phyloP scores from a whole-genome alignment of 352 stramenopile genomes.

The Globisporangium yorkense region DNA sequence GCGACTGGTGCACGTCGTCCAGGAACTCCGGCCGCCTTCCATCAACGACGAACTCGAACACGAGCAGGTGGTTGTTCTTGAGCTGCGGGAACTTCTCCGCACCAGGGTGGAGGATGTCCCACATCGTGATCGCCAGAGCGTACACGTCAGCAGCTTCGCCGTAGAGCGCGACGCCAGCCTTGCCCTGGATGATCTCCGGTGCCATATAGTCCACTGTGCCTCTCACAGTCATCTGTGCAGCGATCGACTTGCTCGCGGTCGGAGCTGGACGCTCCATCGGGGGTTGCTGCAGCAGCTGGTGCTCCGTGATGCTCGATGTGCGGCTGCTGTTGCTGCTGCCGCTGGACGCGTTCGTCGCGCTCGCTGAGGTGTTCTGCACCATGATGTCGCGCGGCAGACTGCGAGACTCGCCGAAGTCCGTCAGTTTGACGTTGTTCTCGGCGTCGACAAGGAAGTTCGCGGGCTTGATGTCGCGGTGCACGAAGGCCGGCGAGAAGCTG shows the following conservation, averaged over 20 bases:
- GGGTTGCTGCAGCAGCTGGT: neutral
- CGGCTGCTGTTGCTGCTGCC: neutral
- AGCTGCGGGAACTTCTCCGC: constrained; percentile 35
- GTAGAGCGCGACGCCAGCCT: constrained; percentile 40
- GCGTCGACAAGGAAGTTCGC: constrained; percentile 22
- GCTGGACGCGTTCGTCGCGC: neutral
- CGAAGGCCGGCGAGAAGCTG: constrained; percentile 63
- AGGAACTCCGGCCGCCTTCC: constrained; percentile 25
- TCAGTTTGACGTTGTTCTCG: constrained; percentile 52
- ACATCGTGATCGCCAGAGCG: constrained; percentile 69
- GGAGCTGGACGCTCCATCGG: constrained; percentile 1
- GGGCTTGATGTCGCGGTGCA: constrained; percentile 64
- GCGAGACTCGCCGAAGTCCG: constrained; percentile 67
- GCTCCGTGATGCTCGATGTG: constrained; percentile 4
- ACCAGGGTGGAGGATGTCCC: constrained; percentile 59
- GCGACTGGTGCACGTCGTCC: neutral
- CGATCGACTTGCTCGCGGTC: neutral
- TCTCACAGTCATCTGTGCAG: constrained; percentile 44
- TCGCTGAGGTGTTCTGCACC: neutral
- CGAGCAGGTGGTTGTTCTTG: constrained; percentile 28
- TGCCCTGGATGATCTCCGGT: constrained; percentile 73
- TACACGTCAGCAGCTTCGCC: constrained; percentile 70
- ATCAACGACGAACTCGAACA: constrained; percentile 34
- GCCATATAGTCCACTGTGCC: constrained; percentile 80
- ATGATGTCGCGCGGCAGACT: constrained; percentile 19